These are phyloP conservation scores for Trichoderma sp. DNA, from an alignment of 2,329 filamentous ascomycete species.

Conservation along the genomic window DNA sequence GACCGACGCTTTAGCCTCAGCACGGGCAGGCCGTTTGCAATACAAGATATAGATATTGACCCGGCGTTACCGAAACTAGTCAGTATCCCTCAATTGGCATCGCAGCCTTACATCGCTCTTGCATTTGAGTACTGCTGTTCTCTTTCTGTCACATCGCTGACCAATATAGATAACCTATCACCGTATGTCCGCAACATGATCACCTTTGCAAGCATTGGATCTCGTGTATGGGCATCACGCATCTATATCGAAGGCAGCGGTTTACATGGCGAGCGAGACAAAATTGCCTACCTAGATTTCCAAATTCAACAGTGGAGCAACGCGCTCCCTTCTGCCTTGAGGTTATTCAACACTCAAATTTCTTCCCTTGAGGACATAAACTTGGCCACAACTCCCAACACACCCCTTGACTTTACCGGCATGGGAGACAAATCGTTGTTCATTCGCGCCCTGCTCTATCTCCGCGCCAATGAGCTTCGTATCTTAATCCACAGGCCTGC, in stretches of 20 bases:
- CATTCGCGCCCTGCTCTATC: neutral
- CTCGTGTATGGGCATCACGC: neutral
- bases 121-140: too few relatives aligned
- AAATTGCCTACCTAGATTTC: neutral
- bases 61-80: neutral
- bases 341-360: neutral
- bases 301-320: neutral
- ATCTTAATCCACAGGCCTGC: neutral
- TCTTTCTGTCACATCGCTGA: too few relatives aligned
- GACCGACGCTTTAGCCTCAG: neutral
- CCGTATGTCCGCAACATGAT: neutral
- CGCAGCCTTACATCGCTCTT: too few relatives aligned
- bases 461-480: neutral
- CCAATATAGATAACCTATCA: neutral
- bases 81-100: neutral
- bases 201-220: neutral
- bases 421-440: neutral
- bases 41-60: neutral
- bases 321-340: neutral
- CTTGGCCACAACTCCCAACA: neutral
- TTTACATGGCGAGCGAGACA: neutral
- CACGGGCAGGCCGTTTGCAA: neutral
- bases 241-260: neutral
- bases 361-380: rapidly evolving
- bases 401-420: neutral